phyloP scores from a whole-genome alignment of 2,329 filamentous ascomycete genomes.

The Xylariaceae sp. region DNA sequence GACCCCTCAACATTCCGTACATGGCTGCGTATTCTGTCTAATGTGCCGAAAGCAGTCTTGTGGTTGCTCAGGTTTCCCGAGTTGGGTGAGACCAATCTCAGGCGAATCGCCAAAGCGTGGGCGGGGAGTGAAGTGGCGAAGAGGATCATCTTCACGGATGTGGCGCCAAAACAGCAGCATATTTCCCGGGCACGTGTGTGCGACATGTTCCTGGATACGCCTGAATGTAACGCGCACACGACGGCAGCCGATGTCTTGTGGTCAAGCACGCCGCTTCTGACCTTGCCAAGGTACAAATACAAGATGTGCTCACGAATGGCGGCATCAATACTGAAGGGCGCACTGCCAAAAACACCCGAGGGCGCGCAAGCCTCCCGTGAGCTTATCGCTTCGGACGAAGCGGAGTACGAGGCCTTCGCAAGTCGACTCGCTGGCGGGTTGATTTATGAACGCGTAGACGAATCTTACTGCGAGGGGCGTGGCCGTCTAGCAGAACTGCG shows the following conservation, averaged over 20 bases:
- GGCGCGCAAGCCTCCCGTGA: slow-evolving; percentile 65
- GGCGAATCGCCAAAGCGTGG: slow-evolving; percentile 75
- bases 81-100: slow-evolving; percentile 79
- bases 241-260: slow-evolving; percentile 94
- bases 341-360: slow-evolving; percentile 66
- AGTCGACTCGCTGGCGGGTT: slow-evolving; percentile 61
- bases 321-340: slow-evolving; percentile 86
- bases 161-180: slow-evolving; percentile 89
- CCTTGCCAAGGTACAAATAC: slow-evolving; percentile 84
- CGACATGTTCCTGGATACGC: slow-evolving; percentile 93
- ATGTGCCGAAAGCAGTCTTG: slow-evolving; percentile 79
- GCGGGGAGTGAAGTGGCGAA: slow-evolving; percentile 78
- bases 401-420: slow-evolving; percentile 77
- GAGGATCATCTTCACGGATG: slow-evolving; percentile 90
- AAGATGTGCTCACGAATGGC: slow-evolving; percentile 99
- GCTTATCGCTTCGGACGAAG: slow-evolving; percentile 71
- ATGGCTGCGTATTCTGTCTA: slow-evolving; percentile 86
- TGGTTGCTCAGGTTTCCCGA: slow-evolving; percentile 98
- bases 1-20: slow-evolving; percentile 94
- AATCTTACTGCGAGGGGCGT: slow-evolving; percentile 46
- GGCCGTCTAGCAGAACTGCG: slow-evolving; percentile 76
- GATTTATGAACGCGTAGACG: slow-evolving; percentile 46
- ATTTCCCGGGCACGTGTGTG: slow-evolving; percentile 88
- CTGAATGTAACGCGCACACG: slow-evolving; percentile 96
- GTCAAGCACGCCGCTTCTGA: slow-evolving; percentile 91